Percentiles rank a stretch among this genome's conserved stretches.
Evolutionary conservation across 1,284 basidiomycete species (phyloP).

Genomic region (Apiotrichum siamense): DNA sequence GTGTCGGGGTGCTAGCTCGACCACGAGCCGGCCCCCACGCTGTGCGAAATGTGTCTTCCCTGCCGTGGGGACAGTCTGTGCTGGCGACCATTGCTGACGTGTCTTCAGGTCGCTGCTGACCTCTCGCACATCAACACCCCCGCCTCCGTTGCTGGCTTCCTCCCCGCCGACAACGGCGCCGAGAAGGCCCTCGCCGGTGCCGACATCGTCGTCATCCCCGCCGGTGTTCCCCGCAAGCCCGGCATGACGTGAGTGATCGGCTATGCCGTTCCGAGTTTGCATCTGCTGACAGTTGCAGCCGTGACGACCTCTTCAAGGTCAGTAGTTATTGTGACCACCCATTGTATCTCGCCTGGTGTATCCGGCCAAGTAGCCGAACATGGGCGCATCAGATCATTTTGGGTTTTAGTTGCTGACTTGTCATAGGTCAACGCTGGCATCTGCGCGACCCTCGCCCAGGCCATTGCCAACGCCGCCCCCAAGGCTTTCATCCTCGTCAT

Average conservation of each 20-base stretch:
- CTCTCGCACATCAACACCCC: slow-evolving; percentile 88
- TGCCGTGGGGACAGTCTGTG: not conserved
- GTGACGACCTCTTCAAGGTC: slow-evolving; percentile 94
- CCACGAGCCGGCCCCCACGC: not conserved
- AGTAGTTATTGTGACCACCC: not conserved
- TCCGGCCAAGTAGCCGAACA: not conserved
- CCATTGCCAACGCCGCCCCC: slow-evolving; percentile 78
- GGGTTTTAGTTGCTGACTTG: not conserved
- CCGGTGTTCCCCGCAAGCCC: slow-evolving; percentile 92
- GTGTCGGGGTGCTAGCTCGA: not conserved
- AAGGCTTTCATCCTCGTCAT: slow-evolving; percentile 91
- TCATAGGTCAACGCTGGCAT: slow-evolving; percentile 52
- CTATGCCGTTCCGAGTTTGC: not conserved
- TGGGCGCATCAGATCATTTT: not conserved
- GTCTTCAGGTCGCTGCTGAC: slow-evolving; percentile 66
- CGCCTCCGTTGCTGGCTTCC: slow-evolving; percentile 62
- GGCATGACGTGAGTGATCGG: slow-evolving; percentile 52
- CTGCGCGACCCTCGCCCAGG: slow-evolving; percentile 88
- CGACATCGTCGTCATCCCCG: slow-evolving; percentile 88
- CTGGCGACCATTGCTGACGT: not conserved
- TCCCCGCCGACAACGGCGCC: slow-evolving; percentile 45
- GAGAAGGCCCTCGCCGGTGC: slow-evolving; percentile 43
- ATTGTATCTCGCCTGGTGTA: not conserved
- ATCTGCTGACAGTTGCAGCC: slow-evolving; percentile 41
- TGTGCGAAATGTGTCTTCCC: too few species aligned